phyloP scores from a whole-genome alignment of 495 filamentous ascomycete species.

The Oidiodendron maius region DNA sequence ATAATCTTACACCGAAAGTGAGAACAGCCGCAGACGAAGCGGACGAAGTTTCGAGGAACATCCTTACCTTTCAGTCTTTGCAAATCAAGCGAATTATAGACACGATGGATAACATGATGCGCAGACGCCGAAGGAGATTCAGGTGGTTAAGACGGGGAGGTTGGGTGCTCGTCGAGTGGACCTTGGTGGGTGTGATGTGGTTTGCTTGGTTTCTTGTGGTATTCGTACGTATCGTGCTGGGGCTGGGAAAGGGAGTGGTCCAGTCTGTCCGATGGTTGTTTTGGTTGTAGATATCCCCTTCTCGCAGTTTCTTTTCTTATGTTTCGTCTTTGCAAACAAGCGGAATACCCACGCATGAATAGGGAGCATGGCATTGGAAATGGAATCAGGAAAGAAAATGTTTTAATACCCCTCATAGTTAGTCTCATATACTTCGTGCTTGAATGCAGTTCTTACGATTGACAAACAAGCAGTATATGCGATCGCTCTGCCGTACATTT shows the following conservation, averaged over 20 bases:
- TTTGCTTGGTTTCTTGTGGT: slow-evolving; percentile 78
- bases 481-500: too few species aligned
- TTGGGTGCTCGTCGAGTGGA: slow-evolving; percentile 74
- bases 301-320: too few species aligned
- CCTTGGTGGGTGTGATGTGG: slow-evolving; percentile 74
- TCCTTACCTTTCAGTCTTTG: slow-evolving; percentile 68
- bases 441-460: too few species aligned
- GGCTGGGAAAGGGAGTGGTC: slow-evolving; percentile 50
- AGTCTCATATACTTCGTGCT: too few species aligned
- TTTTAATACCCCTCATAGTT: too few species aligned
- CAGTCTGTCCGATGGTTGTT: slow-evolving; percentile 67
- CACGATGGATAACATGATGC: slow-evolving; percentile 66
- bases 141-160: slow-evolving; percentile 64
- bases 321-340: too few species aligned
- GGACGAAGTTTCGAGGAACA: slow-evolving; percentile 64
- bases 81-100: slow-evolving; percentile 74
- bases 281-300: slow-evolving; percentile 33
- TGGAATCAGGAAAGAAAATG: too few species aligned
- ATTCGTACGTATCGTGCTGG: slow-evolving; percentile 55
- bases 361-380: too few species aligned
- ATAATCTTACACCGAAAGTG: slow-evolving; percentile 55
- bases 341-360: too few species aligned
- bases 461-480: too few species aligned
- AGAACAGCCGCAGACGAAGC: slow-evolving; percentile 66
- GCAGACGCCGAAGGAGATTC: slow-evolving; percentile 59